A percentile compares a stretch with the other conserved stretches of the same genome.
These are phyloP conservation scores for Fomitopsis schrenkii DNA, from an alignment of 1,284 basidiomycete species.

Conservation along the genomic window DNA sequence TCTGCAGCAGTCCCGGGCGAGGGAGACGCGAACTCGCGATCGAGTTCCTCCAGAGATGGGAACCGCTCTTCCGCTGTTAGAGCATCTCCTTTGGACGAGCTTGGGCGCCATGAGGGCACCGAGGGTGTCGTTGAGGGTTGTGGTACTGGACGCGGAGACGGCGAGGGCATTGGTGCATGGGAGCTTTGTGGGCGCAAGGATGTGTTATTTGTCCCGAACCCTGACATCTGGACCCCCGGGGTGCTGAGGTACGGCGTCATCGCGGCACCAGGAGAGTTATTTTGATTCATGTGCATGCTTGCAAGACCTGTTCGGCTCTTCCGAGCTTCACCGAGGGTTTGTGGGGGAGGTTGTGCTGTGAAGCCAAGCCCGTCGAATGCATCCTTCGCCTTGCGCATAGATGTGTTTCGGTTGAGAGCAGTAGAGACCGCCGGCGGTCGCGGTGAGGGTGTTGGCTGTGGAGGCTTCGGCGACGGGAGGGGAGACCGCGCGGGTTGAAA, in stretches of 20 bases:
- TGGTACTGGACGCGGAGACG: conserved; percentile 23
- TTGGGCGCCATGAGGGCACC: conserved; percentile 18
- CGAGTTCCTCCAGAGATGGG: conserved; percentile 74
- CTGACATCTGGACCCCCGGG: conserved; percentile 12
- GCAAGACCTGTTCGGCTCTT: conserved; percentile 65
- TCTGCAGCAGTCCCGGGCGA: conserved; percentile 10
- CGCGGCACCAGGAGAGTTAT: background rate
- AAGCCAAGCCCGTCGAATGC: conserved; percentile 76
- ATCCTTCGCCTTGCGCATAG: conserved; percentile 43
- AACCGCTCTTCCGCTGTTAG: conserved; percentile 63
- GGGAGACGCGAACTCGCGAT: conserved; percentile 49
- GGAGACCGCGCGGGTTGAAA: conserved; percentile 31
- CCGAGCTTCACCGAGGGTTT: conserved; percentile 72
- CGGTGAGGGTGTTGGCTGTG: conserved; percentile 20
- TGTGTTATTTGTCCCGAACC: conserved; percentile 24
- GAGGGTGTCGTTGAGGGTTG: conserved; percentile 22
- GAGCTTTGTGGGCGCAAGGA: conserved; percentile 29
- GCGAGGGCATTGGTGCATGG: conserved; percentile 48
- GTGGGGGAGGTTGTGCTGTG: conserved; percentile 42
- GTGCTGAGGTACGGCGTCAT: conserved; percentile 14
- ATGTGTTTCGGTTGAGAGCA: background rate
- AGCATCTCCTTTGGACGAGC: conserved; percentile 31
- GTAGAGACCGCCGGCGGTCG: conserved; percentile 4
- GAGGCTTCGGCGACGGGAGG: conserved; percentile 15
- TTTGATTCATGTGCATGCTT: conserved; percentile 32